Conservation (phyloP, 176 grass and related monocot genomes). For the Ampelocalamus luodianensis region DNA sequence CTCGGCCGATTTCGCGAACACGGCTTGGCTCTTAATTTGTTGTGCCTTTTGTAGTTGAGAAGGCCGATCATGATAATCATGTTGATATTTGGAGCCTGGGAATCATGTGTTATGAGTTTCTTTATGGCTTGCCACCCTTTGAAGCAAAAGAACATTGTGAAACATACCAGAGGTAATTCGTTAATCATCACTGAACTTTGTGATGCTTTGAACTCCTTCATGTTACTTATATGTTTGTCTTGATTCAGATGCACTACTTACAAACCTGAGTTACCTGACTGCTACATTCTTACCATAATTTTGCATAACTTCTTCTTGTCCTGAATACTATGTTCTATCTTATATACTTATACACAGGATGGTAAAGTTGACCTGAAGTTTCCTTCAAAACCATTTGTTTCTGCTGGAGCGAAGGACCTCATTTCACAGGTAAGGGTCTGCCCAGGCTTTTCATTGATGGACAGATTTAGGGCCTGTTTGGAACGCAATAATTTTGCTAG, state of each 20-base stretch:
- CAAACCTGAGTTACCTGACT: too few relatives aligned
- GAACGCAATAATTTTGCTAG: background rate
- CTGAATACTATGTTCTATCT: too few relatives aligned
- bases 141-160: conserved; percentile 91
- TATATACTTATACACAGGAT: conserved; percentile 45
- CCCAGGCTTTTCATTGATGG: too few relatives aligned
- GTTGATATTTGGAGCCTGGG: conserved; percentile 96
- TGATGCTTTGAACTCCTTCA: background rate
- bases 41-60: conserved; percentile 65
- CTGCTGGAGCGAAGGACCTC: conserved; percentile 67
- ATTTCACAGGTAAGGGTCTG: conserved; percentile 63
- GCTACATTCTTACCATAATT: too few relatives aligned
- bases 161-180: conserved; percentile 85
- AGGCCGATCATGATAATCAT: conserved; percentile 73
- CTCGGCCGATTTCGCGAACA: too few relatives aligned
- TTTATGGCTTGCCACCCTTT: conserved; percentile 85
- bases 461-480: too few relatives aligned
- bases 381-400: conserved; percentile 73
- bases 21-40: background rate
- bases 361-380: conserved; percentile 81
- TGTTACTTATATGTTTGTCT: background rate
- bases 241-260: background rate
- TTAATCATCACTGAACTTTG: background rate
- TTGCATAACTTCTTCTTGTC: background rate
- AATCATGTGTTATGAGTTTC: conserved; percentile 84